Evolutionary conservation across 1,284 basidiomycete species (phyloP), one percentile per base, ranked within the genome.

Genomic region (Marasmius tenuissimus): DNA sequence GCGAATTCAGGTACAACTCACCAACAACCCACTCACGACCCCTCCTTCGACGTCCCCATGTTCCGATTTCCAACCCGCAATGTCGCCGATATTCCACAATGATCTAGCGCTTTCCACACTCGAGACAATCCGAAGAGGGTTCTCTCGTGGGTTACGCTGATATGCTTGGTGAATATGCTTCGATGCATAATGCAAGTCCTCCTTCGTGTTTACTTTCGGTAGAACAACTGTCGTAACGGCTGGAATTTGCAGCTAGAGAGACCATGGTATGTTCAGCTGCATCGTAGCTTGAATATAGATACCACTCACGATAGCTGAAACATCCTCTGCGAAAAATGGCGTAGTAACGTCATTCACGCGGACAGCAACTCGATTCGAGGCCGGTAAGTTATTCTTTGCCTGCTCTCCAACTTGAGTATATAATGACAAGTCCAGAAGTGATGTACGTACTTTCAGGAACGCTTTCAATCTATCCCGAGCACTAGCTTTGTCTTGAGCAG

Each of bases 31-130:
- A 53, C 72, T 75, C 42, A 90, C 68, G 54, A 72, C 67, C 4
- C 85, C 85, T n/a, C 85, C 86, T 12, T 70, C 70, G 35, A 73
- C 71, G 16, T 72, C 66, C 0, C 81, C 84, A 59, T 76, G 72
- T 33, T 77, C 73, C 6, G 81, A 76, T 61, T 76, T 78, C 91
- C 92, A 93, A 11, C 72, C 70, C 3, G 88, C 89, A 63, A 92
- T 91, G 1, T 79, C 75, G 0, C 83, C 82, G 0, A 92, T 70
- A 68, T 85, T 83, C 73, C 82, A 82, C 40, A 90, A 74, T 2
- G 84, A 86, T 58, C 78, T 78, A 1, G 93, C 92, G 69, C 89
- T 93, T 75, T 94, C 93, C 54, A 94, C 86, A 71, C 91, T 93
- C 1, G 90, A 86, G 8, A 95, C 81, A 27, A 94, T 80, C 53